Base-by-base conservation (phyloP, 108 stramenopile species). In the Fistulifera pelliculosa region DNA sequence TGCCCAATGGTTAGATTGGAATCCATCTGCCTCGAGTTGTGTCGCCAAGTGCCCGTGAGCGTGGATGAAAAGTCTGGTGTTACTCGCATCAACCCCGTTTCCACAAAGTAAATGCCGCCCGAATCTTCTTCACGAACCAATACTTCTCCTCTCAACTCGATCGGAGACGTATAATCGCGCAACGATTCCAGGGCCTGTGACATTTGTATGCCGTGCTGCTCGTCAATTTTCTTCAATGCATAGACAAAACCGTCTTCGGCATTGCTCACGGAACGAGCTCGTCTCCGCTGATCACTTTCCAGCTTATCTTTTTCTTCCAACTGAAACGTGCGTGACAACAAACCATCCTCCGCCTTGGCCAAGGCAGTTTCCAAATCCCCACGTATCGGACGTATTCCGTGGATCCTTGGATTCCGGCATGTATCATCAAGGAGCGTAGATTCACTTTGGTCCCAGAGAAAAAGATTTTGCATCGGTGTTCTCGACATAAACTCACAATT, bases 281-380 rank as follows among this genome's bases (percentile, higher is more conserved):
- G 68, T n/a, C n/a, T n/a, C n/a, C n/a, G n/a, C n/a, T n/a, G n/a
- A 22, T 41, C 40, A n/a, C 41, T 38, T 47, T 39, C 50, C 38
- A 51, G 19, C 28, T 27, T 62, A 39, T 16, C 11, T 35, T 10
- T 35, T 23, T 26, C 55, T 14, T 59, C 27, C 49, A 63, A 60
- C 41, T 48, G 43, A 47, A 66, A 54, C 41, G 38, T 65, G 38
- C 26, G 41, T 62, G 62, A 35, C 14, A 87, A 59, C 14, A 87
- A 62, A 27, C 63, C 68, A 63, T 87, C 85, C 65, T 87, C 85
- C n/a, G 85, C 85, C 49, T 74, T 78, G 18, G 79, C 85, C 2
- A 87, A 35, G 1, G 74, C 74, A 0, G 70, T 31, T 24, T 87
- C 85, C 45, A 87, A 25, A 21, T 78, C 71, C 6, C 35, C 58